Evolutionary conservation across 495 filamentous ascomycete species (phyloP).

Genomic region (Talaromyces borbonicus): DNA sequence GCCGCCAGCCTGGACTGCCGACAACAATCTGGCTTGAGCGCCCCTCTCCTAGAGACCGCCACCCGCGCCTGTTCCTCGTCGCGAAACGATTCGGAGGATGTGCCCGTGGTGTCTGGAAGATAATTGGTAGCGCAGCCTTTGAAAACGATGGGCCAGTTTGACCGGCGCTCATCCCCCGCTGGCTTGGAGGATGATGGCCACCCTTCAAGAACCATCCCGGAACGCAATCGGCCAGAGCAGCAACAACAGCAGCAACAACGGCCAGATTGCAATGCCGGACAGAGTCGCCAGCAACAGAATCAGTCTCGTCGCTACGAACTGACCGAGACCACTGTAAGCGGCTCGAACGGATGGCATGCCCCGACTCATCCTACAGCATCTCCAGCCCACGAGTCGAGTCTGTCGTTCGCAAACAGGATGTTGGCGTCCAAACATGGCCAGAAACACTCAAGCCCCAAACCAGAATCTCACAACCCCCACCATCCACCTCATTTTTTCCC

Average conservation of each 20-base stretch:
- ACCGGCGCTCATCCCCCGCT: constrained; percentile 19
- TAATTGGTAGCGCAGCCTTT: constrained; percentile 4
- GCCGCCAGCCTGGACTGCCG: background rate
- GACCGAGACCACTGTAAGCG: constrained; percentile 19
- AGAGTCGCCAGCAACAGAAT: constrained; percentile 12
- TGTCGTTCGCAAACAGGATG: constrained; percentile 8
- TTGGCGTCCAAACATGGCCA: constrained; percentile 5
- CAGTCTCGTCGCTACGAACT: constrained; percentile 13
- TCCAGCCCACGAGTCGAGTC: constrained; percentile 1
- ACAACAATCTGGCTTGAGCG: no score
- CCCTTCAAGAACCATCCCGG: background rate
- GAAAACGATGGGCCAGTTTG: constrained; percentile 12
- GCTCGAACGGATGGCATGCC: constrained; percentile 1
- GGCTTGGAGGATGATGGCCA: constrained; percentile 9
- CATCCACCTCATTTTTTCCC: constrained; percentile 31
- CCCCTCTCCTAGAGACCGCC: background rate
- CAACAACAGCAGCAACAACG: no score
- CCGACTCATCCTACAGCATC: constrained; percentile 1
- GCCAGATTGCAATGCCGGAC: no score
- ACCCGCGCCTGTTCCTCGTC: background rate
- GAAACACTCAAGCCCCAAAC: background rate
- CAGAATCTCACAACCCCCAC: constrained; percentile 14
- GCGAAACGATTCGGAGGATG: constrained; percentile 2
- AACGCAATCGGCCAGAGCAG: background rate
- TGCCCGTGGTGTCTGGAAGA: background rate